These are phyloP conservation scores for Ophiosphaerella narmari DNA, from an alignment of 2,329 filamentous ascomycete species.

Conservation along the genomic window DNA sequence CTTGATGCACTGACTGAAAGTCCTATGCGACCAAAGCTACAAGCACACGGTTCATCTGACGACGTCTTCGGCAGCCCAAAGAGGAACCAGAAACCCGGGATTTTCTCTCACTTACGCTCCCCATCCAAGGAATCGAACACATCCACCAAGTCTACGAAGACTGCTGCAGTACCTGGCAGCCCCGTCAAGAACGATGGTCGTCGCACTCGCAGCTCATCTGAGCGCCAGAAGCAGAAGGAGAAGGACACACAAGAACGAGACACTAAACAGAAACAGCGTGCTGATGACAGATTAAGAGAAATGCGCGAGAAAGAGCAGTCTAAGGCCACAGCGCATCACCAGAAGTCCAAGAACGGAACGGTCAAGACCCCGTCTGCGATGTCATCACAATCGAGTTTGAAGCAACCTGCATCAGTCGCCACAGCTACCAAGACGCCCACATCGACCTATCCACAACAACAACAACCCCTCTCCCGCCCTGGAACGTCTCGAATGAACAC, in stretches of 20 bases:
- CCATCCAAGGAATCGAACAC: conserved; percentile 44
- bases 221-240: conserved; percentile 62
- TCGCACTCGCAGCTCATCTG: conserved; percentile 63
- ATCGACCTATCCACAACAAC: conserved; percentile 29
- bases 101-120: conserved; percentile 43
- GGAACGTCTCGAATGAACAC: conserved; percentile 33
- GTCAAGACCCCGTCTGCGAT: conserved; percentile 58
- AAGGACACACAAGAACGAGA: conserved; percentile 65
- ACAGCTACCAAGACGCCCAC: conserved; percentile 56
- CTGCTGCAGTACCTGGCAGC: conserved; percentile 30
- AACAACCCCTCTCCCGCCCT: conserved; percentile 38
- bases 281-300: conserved; percentile 69
- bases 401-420: conserved; percentile 20
- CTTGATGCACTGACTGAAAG: conserved; percentile 56
- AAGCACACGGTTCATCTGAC: conserved; percentile 34
- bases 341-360: conserved; percentile 42
- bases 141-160: conserved; percentile 32
- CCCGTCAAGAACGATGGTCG: conserved; percentile 46
- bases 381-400: conserved; percentile 39
- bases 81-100: conserved; percentile 33
- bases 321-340: conserved; percentile 59
- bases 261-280: conserved; percentile 64
- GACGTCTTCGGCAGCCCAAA: conserved; percentile 43
- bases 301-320: conserved; percentile 71
- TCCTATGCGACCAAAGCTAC: conserved; percentile 32